Percentiles rank a stretch among this genome's conserved stretches.
These are phyloP conservation scores for Arabidopsis thaliana DNA, from an alignment of 345 rosid genomes.

Conservation along the genomic window DNA sequence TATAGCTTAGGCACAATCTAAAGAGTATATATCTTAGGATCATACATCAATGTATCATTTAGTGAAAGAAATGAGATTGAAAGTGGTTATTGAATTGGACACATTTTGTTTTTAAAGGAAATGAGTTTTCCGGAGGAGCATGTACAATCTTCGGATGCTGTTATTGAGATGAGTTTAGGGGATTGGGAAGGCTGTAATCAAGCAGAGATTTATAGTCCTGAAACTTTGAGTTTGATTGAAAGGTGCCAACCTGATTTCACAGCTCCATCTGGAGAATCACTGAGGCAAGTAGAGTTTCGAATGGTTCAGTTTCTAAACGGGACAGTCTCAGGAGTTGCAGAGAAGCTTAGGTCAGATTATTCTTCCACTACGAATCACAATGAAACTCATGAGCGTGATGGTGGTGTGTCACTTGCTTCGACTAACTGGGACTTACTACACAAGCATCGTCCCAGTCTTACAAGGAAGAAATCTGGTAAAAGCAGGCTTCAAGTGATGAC, in stretches of 20 bases:
- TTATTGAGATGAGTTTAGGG: slow-evolving; percentile 79
- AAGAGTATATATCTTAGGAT: neutral
- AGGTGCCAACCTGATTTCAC: slow-evolving; percentile 84
- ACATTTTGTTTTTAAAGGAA: slow-evolving; percentile 64
- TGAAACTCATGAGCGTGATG: slow-evolving; percentile 60
- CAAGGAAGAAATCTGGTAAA: slow-evolving; percentile 87
- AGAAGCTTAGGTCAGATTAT: slow-evolving; percentile 69
- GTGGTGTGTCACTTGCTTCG: slow-evolving; percentile 52
- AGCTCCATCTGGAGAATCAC: slow-evolving; percentile 92
- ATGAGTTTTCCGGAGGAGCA: slow-evolving; percentile 73
- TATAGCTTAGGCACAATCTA: neutral
- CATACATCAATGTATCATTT: neutral
- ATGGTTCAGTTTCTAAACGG: slow-evolving; percentile 84
- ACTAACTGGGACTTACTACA: slow-evolving; percentile 67
- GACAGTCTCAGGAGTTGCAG: slow-evolving; percentile 62
- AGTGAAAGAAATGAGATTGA: neutral
- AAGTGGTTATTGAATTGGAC: neutral
- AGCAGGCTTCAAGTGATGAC: slow-evolving; percentile 87
- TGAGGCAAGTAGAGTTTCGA: slow-evolving; percentile 89
- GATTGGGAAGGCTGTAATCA: slow-evolving; percentile 80
- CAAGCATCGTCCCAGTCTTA: slow-evolving; percentile 63
- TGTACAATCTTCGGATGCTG: slow-evolving; percentile 72
- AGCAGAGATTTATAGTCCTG: slow-evolving; percentile 68
- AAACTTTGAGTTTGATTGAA: slow-evolving; percentile 67
- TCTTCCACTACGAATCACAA: slow-evolving; percentile 48